Evolutionary conservation across 495 filamentous ascomycete genomes (phyloP).

Genomic region (Letharia columbiana): DNA sequence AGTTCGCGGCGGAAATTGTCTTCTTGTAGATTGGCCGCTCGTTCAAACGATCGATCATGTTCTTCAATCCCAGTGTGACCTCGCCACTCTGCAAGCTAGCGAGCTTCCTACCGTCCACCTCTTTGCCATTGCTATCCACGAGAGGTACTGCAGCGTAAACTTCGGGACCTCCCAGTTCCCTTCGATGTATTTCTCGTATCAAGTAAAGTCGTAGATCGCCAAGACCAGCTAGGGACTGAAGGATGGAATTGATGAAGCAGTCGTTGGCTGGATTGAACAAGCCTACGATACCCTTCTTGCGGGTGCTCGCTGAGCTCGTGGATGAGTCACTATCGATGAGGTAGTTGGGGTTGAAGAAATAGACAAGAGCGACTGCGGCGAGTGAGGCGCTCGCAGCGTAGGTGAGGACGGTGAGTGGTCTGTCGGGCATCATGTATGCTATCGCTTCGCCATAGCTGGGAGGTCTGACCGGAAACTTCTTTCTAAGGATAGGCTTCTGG

Average conservation of each 20-base stretch:
- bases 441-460: slow-evolving; percentile 17
- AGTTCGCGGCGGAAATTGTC: slow-evolving; percentile 75
- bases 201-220: slow-evolving; percentile 83
- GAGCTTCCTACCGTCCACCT: slow-evolving; percentile 54
- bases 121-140: slow-evolving; percentile 40
- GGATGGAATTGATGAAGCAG: slow-evolving; percentile 97
- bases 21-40: slow-evolving; percentile 91
- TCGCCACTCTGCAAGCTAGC: slow-evolving; percentile 68
- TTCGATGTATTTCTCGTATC: slow-evolving; percentile 77
- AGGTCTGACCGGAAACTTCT: not conserved
- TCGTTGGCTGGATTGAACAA: slow-evolving; percentile 90
- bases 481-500: not conserved
- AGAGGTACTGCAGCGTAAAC: slow-evolving; percentile 53
- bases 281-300: slow-evolving; percentile 85
- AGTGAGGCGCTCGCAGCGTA: slow-evolving; percentile 95
- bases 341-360: slow-evolving; percentile 93
- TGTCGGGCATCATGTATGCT: slow-evolving; percentile 65
- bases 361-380: slow-evolving; percentile 90
- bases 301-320: slow-evolving; percentile 46
- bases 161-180: slow-evolving; percentile 62
- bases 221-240: slow-evolving; percentile 93
- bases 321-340: slow-evolving; percentile 74
- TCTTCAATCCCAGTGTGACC: slow-evolving; percentile 83
- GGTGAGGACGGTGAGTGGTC: slow-evolving; percentile 72
- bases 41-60: slow-evolving; percentile 85